Percentiles rank a stretch among this genome's conserved stretches.
Conservation (phyloP, 306 rosid genomes). For the Casuarina glauca region DNA sequence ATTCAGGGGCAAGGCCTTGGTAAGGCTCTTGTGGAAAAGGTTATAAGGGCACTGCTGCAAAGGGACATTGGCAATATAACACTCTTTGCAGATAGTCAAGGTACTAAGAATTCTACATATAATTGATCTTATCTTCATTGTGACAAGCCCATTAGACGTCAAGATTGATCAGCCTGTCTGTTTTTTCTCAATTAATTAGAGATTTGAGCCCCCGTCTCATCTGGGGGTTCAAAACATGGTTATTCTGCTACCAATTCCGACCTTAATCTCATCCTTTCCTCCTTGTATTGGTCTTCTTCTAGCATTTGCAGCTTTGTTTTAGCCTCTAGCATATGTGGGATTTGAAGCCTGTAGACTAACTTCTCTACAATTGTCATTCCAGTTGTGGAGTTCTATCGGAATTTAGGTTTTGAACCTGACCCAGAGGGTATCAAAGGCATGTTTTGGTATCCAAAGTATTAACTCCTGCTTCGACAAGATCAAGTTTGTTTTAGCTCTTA, state of each 20-base stretch:
- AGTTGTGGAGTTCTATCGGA: slow-evolving; percentile 89
- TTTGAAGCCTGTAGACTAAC: slow-evolving; percentile 16
- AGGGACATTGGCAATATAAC: slow-evolving; percentile 93
- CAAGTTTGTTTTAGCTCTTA: slow-evolving; percentile 16
- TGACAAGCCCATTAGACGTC: slow-evolving; percentile 1
- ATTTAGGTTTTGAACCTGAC: slow-evolving; percentile 91
- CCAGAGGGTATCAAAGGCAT: slow-evolving; percentile 98
- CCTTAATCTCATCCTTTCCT: background rate
- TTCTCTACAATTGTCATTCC: slow-evolving; percentile 40
- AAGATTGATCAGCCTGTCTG: slow-evolving; percentile 17
- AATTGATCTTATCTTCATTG: slow-evolving; percentile 5
- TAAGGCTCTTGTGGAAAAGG: slow-evolving; percentile 85
- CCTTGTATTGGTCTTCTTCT: slow-evolving; percentile 8
- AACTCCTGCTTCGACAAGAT: slow-evolving; percentile 17
- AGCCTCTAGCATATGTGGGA: background rate
- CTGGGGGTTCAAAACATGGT: background rate
- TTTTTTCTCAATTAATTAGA: background rate
- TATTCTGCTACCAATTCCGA: background rate
- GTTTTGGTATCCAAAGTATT: slow-evolving; percentile 90
- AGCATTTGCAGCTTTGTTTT: slow-evolving; percentile 2
- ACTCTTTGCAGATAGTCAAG: slow-evolving; percentile 92
- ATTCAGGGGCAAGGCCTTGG: slow-evolving; percentile 96
- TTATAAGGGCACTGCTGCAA: slow-evolving; percentile 81
- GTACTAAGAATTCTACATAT: slow-evolving; percentile 39
- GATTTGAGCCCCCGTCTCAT: background rate